phyloP scores from a whole-genome alignment of 108 stramenopile genomes.

The Stephanodiscus triporus region DNA sequence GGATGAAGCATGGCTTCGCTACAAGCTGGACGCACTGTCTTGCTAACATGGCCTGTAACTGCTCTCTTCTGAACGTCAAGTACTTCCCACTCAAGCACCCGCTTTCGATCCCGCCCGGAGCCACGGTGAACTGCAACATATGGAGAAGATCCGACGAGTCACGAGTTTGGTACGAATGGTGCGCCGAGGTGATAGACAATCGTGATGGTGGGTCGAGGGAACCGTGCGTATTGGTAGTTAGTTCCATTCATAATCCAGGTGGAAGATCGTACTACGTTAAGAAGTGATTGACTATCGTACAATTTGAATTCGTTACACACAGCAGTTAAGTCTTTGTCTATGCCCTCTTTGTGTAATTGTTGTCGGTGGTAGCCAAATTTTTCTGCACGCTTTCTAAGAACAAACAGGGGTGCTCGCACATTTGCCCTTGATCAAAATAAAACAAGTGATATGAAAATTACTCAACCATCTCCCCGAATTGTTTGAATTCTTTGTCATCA shows the following conservation, averaged over 20 bases:
- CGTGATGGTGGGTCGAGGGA: slow-evolving; percentile 24
- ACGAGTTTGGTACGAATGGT: slow-evolving; percentile 99
- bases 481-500: too few relatives aligned
- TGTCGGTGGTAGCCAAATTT: too few relatives aligned
- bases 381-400: too few relatives aligned
- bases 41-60: neutral
- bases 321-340: too few relatives aligned
- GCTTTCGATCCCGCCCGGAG: slow-evolving; percentile 66
- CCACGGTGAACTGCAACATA: slow-evolving; percentile 73
- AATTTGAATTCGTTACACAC: neutral
- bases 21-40: neutral
- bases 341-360: too few relatives aligned
- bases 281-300: neutral
- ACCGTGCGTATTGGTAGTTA: slow-evolving; percentile 44
- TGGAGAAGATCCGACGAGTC: slow-evolving; percentile 75
- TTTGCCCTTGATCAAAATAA: neutral
- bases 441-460: too few relatives aligned
- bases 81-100: slow-evolving; percentile 93
- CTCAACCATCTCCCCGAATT: too few relatives aligned
- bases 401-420: too few relatives aligned
- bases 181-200: slow-evolving; percentile 66
- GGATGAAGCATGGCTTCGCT: neutral
- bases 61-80: slow-evolving; percentile 1
- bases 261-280: slow-evolving; percentile 84
- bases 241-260: slow-evolving; percentile 86